Evolutionary conservation across 2,329 filamentous ascomycete genomes (phyloP), one percentile per base, ranked within the genome.

Genomic region (Graphiopsis chlorocephala): DNA sequence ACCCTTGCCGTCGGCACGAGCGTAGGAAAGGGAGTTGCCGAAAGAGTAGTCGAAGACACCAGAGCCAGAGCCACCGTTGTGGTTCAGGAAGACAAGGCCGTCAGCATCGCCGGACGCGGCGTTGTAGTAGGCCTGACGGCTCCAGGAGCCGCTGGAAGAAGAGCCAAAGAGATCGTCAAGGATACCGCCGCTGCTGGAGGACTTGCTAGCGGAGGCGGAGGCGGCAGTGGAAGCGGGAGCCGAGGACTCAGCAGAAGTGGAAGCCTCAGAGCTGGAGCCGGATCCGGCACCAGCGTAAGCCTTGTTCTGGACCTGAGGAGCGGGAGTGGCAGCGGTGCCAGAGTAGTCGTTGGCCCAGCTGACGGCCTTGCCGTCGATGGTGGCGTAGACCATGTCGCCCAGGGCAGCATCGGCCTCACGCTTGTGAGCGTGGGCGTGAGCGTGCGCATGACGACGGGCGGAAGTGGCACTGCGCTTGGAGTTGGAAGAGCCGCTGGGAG

Each of bases 281-380:
- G 65, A 62, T 11, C 31, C 48, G 29, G 25, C 48, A 35, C 23
- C 48, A 31, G 25, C 60, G 60, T 62, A 62, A 33, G 48, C 60
- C 60, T 62, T 42, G 60, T 55, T 55, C 29, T 62, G 17, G 50
- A 45, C 56, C 4, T 65, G 52, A 47, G 68, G 68, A 14, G 72
- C 64, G 35, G 61, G 68, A 26, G 70, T 61, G 45, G 72, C 53
- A 26, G 69, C 65, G 3, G 68, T 53, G 50, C 81, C 84, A 65
- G 77, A 78, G 62, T 80, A 88, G 67, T 82, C 77, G 76, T 89
- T 89, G 63, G 77, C 74, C 87, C 86, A 90, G 10, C 84, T 83
- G 28, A 84, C 82, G 4, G 82, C 78, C 55, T 85, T 65, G 64
- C 86, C 87, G 66, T 89, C 72, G 64, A 89, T 88, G 28, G 81